Conservation (phyloP, 257 asterid species). For the Nicotiana obtusifolia region DNA sequence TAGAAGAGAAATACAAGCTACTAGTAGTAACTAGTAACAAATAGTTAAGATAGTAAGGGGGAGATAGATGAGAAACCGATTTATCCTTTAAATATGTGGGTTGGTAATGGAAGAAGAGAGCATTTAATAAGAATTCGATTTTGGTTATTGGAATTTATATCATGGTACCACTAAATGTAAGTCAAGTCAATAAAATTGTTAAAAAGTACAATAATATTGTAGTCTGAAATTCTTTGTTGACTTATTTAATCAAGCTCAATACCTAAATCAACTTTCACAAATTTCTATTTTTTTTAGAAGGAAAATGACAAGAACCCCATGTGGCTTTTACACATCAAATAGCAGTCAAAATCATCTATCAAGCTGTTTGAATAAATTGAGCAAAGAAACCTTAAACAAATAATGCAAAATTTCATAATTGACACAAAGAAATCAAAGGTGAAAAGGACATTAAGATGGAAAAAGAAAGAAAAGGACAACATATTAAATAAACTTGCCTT, state of each 20-base stretch:
- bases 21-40: too few relatives aligned
- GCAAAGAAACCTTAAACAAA: background rate
- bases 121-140: background rate
- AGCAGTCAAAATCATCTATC: background rate
- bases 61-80: background rate
- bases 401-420: background rate
- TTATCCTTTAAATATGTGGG: background rate
- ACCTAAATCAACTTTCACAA: background rate
- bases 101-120: background rate
- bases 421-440: background rate
- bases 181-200: background rate
- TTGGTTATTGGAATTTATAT: background rate
- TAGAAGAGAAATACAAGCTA: too few relatives aligned
- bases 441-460: background rate
- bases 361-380: background rate
- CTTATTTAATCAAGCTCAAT: background rate
- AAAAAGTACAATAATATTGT: background rate
- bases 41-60: background rate
- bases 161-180: background rate
- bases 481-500: conserved; percentile 22
- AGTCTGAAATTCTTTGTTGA: background rate
- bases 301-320: background rate
- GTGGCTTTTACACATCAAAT: background rate
- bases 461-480: background rate
- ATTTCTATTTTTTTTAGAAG: background rate